Conservation (phyloP, 805 yeast species). For the Barnettozyma populi region DNA sequence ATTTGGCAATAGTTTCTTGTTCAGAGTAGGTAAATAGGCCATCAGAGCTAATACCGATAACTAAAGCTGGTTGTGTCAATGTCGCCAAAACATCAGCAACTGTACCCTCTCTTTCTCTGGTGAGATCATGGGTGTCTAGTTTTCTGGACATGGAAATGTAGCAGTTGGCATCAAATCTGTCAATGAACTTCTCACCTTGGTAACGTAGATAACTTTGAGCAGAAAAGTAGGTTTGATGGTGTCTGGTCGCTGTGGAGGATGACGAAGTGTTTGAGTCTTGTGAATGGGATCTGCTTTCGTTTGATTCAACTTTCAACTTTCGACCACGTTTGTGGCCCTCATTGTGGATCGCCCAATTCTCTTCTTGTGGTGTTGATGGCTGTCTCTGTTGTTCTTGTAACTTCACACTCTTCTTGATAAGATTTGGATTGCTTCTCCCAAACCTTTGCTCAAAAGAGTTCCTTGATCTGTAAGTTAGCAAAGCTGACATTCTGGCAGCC, state of each 20-base stretch:
- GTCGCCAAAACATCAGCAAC: slow-evolving; percentile 45
- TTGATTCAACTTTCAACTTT: slow-evolving; percentile 9
- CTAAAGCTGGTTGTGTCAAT: slow-evolving; percentile 68
- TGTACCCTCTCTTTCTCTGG: slow-evolving; percentile 61
- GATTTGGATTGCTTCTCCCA: slow-evolving; percentile 71
- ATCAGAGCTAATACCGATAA: slow-evolving; percentile 88
- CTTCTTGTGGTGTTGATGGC: slow-evolving; percentile 53
- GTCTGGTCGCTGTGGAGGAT: slow-evolving; percentile 25
- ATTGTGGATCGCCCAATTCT: slow-evolving; percentile 80
- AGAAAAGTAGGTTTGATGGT: slow-evolving; percentile 63
- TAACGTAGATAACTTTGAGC: slow-evolving; percentile 94
- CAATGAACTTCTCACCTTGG: slow-evolving; percentile 87
- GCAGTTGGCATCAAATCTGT: slow-evolving; percentile 93
- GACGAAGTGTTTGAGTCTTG: slow-evolving; percentile 24
- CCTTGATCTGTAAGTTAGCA: slow-evolving; percentile 86
- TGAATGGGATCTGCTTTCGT: not conserved
- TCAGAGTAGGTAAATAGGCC: slow-evolving; percentile 90
- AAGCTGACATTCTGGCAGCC: slow-evolving; percentile 97
- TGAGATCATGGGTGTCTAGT: slow-evolving; percentile 90
- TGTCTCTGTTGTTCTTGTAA: slow-evolving; percentile 22
- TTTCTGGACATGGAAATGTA: slow-evolving; percentile 91
- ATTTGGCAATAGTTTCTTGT: slow-evolving; percentile 75
- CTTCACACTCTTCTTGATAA: slow-evolving; percentile 12
- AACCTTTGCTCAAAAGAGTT: slow-evolving; percentile 88
- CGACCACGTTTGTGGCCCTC: slow-evolving; percentile 57